These are phyloP conservation scores for Heritiera littoralis DNA, from an alignment of 345 rosid species.

Conservation along the genomic window DNA sequence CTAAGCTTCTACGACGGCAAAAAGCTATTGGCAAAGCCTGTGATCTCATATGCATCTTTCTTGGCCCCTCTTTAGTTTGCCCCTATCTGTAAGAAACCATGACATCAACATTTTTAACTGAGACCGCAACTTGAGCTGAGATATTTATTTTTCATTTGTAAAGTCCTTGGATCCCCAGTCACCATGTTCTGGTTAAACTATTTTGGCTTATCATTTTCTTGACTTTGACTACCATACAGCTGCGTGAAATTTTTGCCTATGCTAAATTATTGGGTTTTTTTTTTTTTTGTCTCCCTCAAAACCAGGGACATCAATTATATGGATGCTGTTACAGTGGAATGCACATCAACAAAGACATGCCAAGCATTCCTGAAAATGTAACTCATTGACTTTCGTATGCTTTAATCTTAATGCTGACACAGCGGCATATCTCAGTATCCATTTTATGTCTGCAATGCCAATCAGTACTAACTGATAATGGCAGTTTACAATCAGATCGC, in stretches of 20 bases:
- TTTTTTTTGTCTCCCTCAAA: background rate
- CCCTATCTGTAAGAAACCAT: background rate
- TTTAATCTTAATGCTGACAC: background rate
- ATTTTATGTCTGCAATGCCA: background rate
- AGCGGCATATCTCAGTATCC: background rate
- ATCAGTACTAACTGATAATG: background rate
- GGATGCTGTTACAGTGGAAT: constrained; percentile 91
- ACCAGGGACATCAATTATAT: constrained; percentile 78
- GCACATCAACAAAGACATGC: constrained; percentile 40
- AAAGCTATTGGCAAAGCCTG: background rate
- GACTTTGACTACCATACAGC: background rate
- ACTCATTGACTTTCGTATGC: background rate
- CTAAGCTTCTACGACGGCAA: background rate
- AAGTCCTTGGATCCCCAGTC: background rate
- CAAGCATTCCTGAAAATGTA: constrained; percentile 32
- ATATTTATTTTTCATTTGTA: background rate
- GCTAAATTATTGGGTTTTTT: no score
- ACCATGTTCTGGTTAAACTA: background rate
- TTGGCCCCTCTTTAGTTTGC: background rate
- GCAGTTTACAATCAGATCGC: background rate
- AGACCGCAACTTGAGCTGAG: background rate
- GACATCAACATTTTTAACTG: background rate
- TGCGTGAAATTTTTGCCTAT: constrained; percentile 12
- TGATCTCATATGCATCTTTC: background rate
- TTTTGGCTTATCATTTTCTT: background rate